Evolutionary conservation across 139 green algal species (phyloP).

Genomic region (Nannochloris sp.): DNA sequence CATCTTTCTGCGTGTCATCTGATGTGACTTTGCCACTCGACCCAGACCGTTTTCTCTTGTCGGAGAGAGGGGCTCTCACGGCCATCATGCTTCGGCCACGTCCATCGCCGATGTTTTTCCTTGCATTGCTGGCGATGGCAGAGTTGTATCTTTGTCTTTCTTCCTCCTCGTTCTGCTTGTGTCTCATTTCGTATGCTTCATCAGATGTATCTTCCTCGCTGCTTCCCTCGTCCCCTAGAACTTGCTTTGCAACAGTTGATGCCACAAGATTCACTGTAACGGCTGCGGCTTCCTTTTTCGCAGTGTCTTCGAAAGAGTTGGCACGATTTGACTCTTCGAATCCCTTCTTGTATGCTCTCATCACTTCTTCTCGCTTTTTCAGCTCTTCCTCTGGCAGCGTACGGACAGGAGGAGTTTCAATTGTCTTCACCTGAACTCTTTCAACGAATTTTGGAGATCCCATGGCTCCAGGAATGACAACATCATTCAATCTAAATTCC

Average conservation of each 20-base stretch:
- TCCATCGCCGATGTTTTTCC: neutral
- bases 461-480: constrained; percentile 13
- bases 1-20: too few species aligned
- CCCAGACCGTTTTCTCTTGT: neutral
- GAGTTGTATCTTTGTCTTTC: constrained; percentile 2
- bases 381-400: constrained; percentile 4
- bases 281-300: too few species aligned
- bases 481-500: constrained; percentile 22
- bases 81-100: neutral
- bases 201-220: constrained; percentile 26
- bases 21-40: neutral
- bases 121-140: neutral
- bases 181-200: constrained; percentile 19
- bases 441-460: constrained; percentile 40
- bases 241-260: too few species aligned
- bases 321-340: too few species aligned
- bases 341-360: constrained; percentile 7
- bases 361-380: constrained; percentile 16
- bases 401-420: constrained; percentile 29
- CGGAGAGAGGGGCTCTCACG: neutral
- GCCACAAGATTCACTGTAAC: too few species aligned
- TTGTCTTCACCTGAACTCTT: constrained; percentile 27
- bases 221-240: constrained; percentile 6
- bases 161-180: constrained; percentile 8
- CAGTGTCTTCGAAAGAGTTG: too few species aligned